phyloP scores from a whole-genome alignment of 2,329 filamentous ascomycete genomes.

The Daldinia sp. region DNA sequence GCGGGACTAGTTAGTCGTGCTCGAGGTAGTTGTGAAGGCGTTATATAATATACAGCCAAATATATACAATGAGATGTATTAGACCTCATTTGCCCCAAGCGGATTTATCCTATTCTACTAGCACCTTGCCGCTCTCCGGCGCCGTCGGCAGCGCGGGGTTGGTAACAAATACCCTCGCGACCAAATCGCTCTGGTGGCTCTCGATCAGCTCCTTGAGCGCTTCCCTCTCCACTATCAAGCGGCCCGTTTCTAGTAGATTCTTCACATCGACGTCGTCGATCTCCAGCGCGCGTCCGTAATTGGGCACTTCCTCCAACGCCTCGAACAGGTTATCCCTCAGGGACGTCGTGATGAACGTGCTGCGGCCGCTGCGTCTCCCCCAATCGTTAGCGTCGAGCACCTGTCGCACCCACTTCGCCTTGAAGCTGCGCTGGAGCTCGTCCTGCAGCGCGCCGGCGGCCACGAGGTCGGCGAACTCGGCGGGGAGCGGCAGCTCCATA shows the following conservation, averaged over 20 bases:
- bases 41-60: constrained; percentile 35
- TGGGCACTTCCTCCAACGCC: constrained; percentile 72
- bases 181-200: constrained; percentile 76
- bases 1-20: no score
- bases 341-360: constrained; percentile 77
- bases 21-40: constrained; percentile 5
- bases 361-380: constrained; percentile 75
- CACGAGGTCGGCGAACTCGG: constrained; percentile 61
- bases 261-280: constrained; percentile 93
- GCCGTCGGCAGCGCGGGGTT: constrained; percentile 51
- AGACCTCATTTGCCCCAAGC: not conserved
- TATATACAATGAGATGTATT: constrained; percentile 2
- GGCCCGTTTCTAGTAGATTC: constrained; percentile 86
- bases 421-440: constrained; percentile 67
- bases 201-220: constrained; percentile 82
- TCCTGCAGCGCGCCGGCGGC: constrained; percentile 56
- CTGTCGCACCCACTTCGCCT: constrained; percentile 72
- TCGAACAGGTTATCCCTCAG: constrained; percentile 72
- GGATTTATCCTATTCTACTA: constrained; percentile 47
- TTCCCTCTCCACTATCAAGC: constrained; percentile 85
- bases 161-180: constrained; percentile 59
- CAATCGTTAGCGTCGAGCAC: constrained; percentile 79
- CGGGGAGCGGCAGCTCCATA: constrained; percentile 73
- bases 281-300: constrained; percentile 76
- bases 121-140: constrained; percentile 46